Evolutionary conservation across 108 stramenopile species (phyloP), one percentile per base, ranked within the genome.

Genomic region (Nitzschia inconspicua): DNA sequence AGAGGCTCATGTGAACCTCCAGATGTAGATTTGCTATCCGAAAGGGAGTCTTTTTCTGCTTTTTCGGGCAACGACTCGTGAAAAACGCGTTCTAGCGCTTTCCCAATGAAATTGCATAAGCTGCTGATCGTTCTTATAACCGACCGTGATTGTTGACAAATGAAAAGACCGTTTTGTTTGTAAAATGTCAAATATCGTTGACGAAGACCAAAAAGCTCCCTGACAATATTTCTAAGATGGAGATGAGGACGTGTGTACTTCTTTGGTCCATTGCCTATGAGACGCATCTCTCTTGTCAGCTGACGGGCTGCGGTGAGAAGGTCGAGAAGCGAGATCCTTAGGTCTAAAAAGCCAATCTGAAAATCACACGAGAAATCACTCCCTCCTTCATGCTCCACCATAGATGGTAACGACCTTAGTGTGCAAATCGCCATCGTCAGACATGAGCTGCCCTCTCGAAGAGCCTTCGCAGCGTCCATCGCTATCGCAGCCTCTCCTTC

Each of bases 311-410:
- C 53, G 0, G 62, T 52, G 3, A 64, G 11, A 14, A 81, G 37
- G 32, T 81, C 75, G 3, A 76, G 67, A 59, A 76, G 69, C 16
- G 66, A 68, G 23, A 78, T 20, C 3, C 81, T 59, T 10, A 82
- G 54, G n/a, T 39, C 28, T 3, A 82, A 32, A n/a, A 66, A 63
- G 9, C 53, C 4, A 19, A 57, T 63, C 46, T 74, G 68, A 50
- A 76, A 76, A 18, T 42, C 44, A 57, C 62, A 66, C 0, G 55
- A 26, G 19, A 56, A 13, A 32, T 58, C 47, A 20, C 27, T 32
- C 14, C 30, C 35, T 11, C 18, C 42, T 37, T n/a, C 32, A 11
- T 2, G 52, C 8, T 41, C 39, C 6, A 27, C 20, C 3, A 60
- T 42, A 11, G 36, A 13, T 19, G 47, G 20, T 3, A 77, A 20